These are phyloP conservation scores for Venturia aucupariae DNA, from an alignment of 2,329 filamentous ascomycete species.

Conservation along the genomic window DNA sequence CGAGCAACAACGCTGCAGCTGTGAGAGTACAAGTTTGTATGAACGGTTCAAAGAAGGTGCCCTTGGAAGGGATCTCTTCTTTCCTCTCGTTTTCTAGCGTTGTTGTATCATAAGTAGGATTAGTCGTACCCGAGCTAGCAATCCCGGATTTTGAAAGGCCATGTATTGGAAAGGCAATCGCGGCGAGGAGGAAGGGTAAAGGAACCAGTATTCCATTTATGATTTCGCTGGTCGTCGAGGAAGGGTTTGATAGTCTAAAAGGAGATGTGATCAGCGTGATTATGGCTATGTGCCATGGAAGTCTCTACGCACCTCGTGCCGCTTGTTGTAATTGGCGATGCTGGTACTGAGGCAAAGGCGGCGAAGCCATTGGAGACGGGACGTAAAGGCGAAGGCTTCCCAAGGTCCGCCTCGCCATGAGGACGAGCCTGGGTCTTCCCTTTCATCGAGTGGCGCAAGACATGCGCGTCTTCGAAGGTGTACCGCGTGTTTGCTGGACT, in stretches of 20 bases:
- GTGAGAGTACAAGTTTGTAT: constrained; percentile 38
- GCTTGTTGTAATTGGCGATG: constrained; percentile 15
- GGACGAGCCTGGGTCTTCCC: constrained; percentile 23
- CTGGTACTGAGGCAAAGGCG: constrained; percentile 28
- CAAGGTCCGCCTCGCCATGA: constrained; percentile 38
- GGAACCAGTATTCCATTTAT: constrained; percentile 42
- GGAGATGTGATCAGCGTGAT: background rate
- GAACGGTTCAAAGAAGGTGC: constrained; percentile 23
- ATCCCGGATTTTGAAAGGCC: background rate
- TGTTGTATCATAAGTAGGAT: background rate
- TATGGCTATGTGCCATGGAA: background rate
- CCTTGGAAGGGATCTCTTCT: no score
- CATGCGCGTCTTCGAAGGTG: constrained; percentile 1
- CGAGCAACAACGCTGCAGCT: constrained; percentile 36
- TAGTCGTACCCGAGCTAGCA: background rate
- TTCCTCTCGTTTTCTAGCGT: background rate
- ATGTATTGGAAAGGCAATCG: constrained; percentile 32
- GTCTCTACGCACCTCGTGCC: background rate
- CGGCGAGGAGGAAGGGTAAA: constrained; percentile 39
- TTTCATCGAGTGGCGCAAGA: constrained; percentile 1
- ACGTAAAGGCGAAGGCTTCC: constrained; percentile 23
- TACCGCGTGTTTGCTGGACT: background rate
- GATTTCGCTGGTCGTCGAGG: constrained; percentile 27
- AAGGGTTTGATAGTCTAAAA: background rate
- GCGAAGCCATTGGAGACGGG: constrained; percentile 20